phyloP scores from a whole-genome alignment of 2,329 filamentous ascomycete genomes.

The Gliomastix tumulicola region DNA sequence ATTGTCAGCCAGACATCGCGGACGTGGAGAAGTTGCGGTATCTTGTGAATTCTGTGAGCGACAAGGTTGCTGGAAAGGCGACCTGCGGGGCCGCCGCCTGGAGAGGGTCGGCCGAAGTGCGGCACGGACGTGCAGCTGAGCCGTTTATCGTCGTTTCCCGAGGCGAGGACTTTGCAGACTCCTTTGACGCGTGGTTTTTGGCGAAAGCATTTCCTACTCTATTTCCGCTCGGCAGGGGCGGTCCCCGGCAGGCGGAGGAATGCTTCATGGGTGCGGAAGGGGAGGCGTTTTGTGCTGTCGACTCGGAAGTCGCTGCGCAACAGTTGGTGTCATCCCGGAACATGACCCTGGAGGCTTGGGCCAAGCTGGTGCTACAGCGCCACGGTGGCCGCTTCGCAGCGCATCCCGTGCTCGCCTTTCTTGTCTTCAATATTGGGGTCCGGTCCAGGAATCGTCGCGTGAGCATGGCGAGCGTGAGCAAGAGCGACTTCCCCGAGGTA shows the following conservation, averaged over 20 bases:
- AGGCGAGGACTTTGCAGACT: slow-evolving; percentile 7
- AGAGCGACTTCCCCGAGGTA: neutral
- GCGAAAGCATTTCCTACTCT: slow-evolving; percentile 8
- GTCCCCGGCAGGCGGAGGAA: slow-evolving; percentile 4
- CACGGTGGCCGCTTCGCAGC: too few species aligned
- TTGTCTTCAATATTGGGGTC: neutral
- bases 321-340: neutral
- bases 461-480: neutral
- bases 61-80: neutral
- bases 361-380: neutral
- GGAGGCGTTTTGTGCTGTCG: too few species aligned
- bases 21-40: neutral
- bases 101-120: slow-evolving; percentile 2
- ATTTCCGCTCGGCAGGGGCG: slow-evolving; percentile 6
- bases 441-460: neutral
- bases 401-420: neutral
- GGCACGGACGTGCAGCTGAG: neutral
- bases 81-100: neutral
- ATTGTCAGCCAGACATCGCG: slow-evolving; percentile 2
- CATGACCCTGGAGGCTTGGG: neutral
- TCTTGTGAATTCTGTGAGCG: neutral
- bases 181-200: slow-evolving; percentile 6
- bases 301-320: neutral
- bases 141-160: slow-evolving; percentile 5
- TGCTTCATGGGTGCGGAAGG: neutral